A percentile compares a stretch with the other conserved stretches of the same genome.
phyloP scores from a whole-genome alignment of 1,284 basidiomycete genomes.

The Ganoderma sinense region DNA sequence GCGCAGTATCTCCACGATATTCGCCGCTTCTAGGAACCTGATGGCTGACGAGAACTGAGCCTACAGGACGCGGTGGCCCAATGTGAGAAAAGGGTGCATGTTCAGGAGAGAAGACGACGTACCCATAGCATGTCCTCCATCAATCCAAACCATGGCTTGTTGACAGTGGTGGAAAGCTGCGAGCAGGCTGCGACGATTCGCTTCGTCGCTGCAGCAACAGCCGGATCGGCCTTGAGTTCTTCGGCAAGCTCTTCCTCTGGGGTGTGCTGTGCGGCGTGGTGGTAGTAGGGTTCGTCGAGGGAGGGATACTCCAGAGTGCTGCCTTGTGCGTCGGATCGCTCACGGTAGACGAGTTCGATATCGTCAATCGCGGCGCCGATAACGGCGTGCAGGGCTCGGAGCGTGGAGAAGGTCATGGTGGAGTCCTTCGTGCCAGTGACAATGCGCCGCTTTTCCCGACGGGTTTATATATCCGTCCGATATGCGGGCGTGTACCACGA shows the following conservation, averaged over 20 bases:
- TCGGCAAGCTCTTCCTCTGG: constrained; percentile 45
- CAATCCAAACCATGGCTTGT: constrained; percentile 36
- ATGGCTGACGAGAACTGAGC: constrained; percentile 17
- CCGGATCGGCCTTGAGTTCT: constrained; percentile 59
- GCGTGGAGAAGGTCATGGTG: constrained; percentile 62
- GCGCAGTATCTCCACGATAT: constrained; percentile 42
- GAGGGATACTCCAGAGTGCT: constrained; percentile 61
- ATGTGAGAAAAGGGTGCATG: neutral
- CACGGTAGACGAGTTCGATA: constrained; percentile 65
- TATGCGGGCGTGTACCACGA: no score
- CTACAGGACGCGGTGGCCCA: constrained; percentile 1
- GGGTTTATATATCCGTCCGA: no score
- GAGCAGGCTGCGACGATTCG: constrained; percentile 68
- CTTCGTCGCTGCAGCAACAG: constrained; percentile 59
- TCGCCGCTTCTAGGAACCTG: constrained; percentile 17
- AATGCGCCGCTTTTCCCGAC: no score
- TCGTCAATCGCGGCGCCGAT: constrained; percentile 73
- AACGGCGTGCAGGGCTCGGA: constrained; percentile 70
- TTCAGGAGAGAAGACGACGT: neutral
- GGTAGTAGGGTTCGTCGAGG: constrained; percentile 55
- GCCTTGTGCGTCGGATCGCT: constrained; percentile 23
- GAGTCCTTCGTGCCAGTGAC: neutral
- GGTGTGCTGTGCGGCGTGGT: constrained; percentile 43
- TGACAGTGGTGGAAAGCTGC: constrained; percentile 64
- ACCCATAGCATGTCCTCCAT: constrained; percentile 24